phyloP scores from a whole-genome alignment of 2,329 filamentous ascomycete genomes.

The Microdochium nivale region DNA sequence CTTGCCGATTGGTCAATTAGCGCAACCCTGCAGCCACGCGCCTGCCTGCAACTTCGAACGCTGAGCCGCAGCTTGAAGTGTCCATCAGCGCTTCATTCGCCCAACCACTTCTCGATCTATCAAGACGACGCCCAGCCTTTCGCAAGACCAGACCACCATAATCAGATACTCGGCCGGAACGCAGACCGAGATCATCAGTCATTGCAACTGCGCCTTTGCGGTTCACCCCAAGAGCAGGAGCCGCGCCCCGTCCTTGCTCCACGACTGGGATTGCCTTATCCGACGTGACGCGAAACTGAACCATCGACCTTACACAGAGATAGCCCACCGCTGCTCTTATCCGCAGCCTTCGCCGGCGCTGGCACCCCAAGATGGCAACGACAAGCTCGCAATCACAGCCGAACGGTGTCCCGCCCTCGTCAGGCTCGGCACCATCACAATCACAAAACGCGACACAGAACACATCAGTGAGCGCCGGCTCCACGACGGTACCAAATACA shows the following conservation, averaged over 20 bases:
- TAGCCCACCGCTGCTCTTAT: too few relatives aligned
- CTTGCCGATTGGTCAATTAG: not conserved
- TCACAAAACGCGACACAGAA: constrained; percentile 14
- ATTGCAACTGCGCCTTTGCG: too few relatives aligned
- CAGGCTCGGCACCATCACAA: constrained; percentile 23
- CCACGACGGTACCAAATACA: constrained; percentile 22
- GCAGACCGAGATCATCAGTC: too few relatives aligned
- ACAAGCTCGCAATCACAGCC: constrained; percentile 42
- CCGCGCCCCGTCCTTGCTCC: too few relatives aligned
- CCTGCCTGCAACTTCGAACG: not conserved
- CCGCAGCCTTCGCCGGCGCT: not conserved
- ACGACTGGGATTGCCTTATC: too few relatives aligned
- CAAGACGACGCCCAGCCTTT: too few relatives aligned
- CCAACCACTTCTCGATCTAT: not conserved
- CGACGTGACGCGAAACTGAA: too few relatives aligned
- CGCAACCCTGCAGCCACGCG: not conserved
- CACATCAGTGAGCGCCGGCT: constrained; percentile 13
- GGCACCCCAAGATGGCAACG: constrained; percentile 17
- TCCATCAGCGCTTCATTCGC: not conserved
- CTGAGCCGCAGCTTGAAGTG: not conserved
- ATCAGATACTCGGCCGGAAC: too few relatives aligned
- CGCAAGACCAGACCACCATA: too few relatives aligned
- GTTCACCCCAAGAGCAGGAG: too few relatives aligned
- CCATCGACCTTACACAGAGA: too few relatives aligned
- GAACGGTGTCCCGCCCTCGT: constrained; percentile 40